These are phyloP conservation scores for Celoporthe dispersa DNA, from an alignment of 2,329 filamentous ascomycete genomes.

Conservation along the genomic window DNA sequence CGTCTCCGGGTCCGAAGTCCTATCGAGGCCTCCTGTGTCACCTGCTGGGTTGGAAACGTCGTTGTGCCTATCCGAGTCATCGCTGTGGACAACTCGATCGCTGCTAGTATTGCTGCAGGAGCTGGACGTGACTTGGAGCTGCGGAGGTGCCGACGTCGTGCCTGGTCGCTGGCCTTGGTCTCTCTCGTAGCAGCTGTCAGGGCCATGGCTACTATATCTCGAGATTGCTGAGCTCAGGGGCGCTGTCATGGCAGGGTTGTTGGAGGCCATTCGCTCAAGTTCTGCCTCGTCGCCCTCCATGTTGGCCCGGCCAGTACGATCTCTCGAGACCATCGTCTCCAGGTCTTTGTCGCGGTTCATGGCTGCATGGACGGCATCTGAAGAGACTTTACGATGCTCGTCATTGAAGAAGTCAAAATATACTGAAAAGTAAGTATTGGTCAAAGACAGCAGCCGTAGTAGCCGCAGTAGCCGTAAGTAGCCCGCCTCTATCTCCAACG, in stretches of 20 bases:
- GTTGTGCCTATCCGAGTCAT: neutral
- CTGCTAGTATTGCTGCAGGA: neutral
- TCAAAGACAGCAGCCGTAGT: neutral
- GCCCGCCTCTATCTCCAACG: neutral
- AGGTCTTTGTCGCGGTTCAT: neutral
- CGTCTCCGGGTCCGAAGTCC: neutral
- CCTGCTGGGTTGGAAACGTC: constrained; percentile 4
- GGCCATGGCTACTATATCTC: neutral
- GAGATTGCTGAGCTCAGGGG: neutral
- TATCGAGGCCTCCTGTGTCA: neutral
- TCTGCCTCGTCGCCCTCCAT: constrained; percentile 1
- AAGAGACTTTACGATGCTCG: neutral
- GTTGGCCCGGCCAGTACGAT: neutral
- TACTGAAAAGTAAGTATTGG: neutral
- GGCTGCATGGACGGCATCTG: neutral
- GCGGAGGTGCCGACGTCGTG: neutral
- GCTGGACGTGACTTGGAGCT: neutral
- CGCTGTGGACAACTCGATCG: neutral
- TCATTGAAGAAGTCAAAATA: neutral
- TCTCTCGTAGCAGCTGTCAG: neutral
- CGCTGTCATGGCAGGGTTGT: constrained; percentile 15
- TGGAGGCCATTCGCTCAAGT: neutral
- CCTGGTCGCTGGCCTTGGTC: neutral
- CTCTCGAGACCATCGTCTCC: neutral
- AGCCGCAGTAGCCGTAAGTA: constrained; percentile 1